Conservation (phyloP, 2,329 filamentous ascomycete genomes). For the Fusarium sp. region DNA sequence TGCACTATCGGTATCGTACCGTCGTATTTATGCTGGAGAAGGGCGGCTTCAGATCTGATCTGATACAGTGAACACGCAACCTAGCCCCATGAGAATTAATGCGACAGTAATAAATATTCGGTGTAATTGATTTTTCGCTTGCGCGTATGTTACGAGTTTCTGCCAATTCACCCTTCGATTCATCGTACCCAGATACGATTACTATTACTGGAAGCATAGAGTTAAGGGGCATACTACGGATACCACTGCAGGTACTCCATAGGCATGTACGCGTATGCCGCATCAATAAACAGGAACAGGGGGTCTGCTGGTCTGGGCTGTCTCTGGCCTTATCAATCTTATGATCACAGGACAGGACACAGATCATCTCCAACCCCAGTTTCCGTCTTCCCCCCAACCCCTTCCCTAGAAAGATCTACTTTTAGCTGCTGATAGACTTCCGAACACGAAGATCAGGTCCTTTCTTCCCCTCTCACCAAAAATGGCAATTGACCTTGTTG, state of each 20-base stretch:
- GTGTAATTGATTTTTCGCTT: slow-evolving; percentile 14
- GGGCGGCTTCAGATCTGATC: slow-evolving; percentile 25
- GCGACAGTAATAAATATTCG: not conserved
- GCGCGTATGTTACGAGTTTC: slow-evolving; percentile 27
- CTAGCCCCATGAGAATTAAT: slow-evolving; percentile 8
- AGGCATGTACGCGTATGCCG: slow-evolving; percentile 23
- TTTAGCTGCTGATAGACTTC: slow-evolving; percentile 21
- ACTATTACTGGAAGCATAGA: not conserved
- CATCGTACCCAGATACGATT: not conserved
- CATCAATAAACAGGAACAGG: slow-evolving; percentile 17
- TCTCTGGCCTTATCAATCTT: slow-evolving; percentile 41
- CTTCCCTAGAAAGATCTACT: slow-evolving; percentile 22
- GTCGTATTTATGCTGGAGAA: slow-evolving; percentile 5
- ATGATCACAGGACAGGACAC: slow-evolving; percentile 40
- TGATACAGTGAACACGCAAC: slow-evolving; percentile 29
- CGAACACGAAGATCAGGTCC: slow-evolving; percentile 20
- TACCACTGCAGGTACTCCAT: not conserved
- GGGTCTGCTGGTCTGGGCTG: not conserved
- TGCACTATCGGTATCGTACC: not conserved
- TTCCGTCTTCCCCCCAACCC: slow-evolving; percentile 10
- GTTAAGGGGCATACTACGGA: not conserved
- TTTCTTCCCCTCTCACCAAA: not conserved
- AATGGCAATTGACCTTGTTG: not conserved
- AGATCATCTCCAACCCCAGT: slow-evolving; percentile 38
- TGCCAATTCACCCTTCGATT: not conserved